Conservation (phyloP, 2,329 filamentous ascomycete species). For the Didymella sp. region DNA sequence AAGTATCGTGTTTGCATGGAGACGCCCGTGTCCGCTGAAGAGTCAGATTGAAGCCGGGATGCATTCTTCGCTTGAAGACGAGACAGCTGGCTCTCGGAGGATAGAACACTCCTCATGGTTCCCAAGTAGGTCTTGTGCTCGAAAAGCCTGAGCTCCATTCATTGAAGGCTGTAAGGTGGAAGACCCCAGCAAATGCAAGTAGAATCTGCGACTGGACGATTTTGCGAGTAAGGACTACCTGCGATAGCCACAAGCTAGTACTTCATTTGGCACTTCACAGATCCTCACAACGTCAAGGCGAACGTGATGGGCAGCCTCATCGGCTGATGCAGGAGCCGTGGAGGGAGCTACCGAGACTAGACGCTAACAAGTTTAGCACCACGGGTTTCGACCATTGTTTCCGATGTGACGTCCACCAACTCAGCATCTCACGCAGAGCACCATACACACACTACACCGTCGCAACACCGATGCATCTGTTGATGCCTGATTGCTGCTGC, state of each 20-base stretch:
- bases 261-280: not conserved
- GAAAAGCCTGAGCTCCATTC: not conserved
- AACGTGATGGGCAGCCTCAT: not conserved
- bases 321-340: not conserved
- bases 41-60: not conserved
- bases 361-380: constrained; percentile 4
- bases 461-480: not conserved
- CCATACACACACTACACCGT: not conserved
- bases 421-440: constrained; percentile 1
- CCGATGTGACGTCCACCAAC: constrained; percentile 15
- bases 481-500: not conserved
- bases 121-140: not conserved
- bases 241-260: too few relatives aligned
- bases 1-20: not conserved
- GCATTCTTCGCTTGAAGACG: too few relatives aligned
- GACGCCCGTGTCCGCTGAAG: not conserved
- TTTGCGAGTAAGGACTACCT: too few relatives aligned
- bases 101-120: not conserved
- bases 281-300: not conserved
- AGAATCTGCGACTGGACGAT: not conserved
- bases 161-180: not conserved
- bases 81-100: too few relatives aligned
- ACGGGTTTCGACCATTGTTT: constrained; percentile 17
- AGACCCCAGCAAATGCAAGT: too few relatives aligned
- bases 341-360: constrained; percentile 11